Percentiles rank a stretch among this genome's conserved stretches.
Evolutionary conservation across 2,329 filamentous ascomycete species (phyloP).

Genomic region (Paecilomyces formosus): DNA sequence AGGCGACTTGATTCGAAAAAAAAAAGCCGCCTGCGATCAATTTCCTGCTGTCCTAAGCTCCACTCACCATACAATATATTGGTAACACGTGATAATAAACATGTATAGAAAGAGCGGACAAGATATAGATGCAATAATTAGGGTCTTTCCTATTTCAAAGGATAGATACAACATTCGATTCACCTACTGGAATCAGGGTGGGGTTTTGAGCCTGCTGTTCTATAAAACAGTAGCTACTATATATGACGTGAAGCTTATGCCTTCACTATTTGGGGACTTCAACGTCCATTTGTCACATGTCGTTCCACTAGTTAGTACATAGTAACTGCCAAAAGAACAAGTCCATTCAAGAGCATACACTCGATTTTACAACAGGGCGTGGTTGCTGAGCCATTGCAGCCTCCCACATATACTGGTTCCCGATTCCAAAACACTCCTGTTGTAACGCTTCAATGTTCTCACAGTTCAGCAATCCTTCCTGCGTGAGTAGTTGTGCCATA

Average conservation of each 20-base stretch:
- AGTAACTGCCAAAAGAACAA: neutral
- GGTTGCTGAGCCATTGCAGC: constrained; percentile 9
- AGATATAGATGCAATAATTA: no score
- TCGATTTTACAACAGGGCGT: constrained; percentile 9
- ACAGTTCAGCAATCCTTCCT: constrained; percentile 12
- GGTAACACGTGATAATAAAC: neutral
- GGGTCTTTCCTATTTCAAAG: no score
- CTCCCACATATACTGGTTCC: constrained; percentile 1
- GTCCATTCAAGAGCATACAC: constrained; percentile 5
- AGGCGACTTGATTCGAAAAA: neutral
- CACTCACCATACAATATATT: neutral
- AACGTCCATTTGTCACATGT: no score
- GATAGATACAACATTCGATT: no score
- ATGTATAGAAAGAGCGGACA: neutral
- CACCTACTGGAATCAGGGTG: no score
- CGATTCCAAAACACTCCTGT: constrained; percentile 13
- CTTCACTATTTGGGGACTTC: no score
- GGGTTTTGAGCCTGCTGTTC: no score
- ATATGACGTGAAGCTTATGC: no score
- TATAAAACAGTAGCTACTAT: no score
- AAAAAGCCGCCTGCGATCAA: neutral
- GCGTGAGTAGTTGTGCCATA: constrained; percentile 10
- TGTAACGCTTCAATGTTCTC: constrained; percentile 7
- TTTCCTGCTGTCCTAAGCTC: neutral
- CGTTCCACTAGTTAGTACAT: no score